Evolutionary conservation across 352 stramenopile species (phyloP).

Genomic region (Globisporangium spinosum): DNA sequence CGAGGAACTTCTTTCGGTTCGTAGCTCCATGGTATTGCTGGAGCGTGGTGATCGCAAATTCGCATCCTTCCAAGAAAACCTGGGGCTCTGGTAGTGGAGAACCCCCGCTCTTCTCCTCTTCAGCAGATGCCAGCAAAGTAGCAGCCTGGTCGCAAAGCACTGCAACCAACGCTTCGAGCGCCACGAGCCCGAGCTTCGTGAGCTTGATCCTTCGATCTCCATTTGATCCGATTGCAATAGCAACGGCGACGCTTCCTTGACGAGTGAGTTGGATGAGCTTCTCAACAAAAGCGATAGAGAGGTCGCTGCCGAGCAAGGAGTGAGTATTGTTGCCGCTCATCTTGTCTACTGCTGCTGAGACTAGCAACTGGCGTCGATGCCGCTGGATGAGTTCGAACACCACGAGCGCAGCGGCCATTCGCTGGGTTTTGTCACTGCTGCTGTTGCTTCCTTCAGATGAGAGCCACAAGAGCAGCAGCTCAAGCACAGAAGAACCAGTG

Average conservation of each 20-base stretch:
- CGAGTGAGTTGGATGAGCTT: conserved; percentile 8
- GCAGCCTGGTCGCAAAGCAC: conserved; percentile 32
- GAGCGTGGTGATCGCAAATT: conserved; percentile 17
- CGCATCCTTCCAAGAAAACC: neutral
- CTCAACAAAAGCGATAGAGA: conserved; percentile 2
- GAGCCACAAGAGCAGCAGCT: conserved; percentile 37
- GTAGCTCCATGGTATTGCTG: conserved; percentile 11
- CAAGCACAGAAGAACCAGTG: conserved; percentile 20
- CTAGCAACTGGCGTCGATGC: conserved; percentile 7
- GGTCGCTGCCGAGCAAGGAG: neutral
- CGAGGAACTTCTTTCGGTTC: conserved; percentile 7
- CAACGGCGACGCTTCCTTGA: conserved; percentile 2
- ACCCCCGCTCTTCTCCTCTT: neutral
- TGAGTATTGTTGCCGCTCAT: neutral
- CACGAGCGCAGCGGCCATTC: conserved; percentile 51
- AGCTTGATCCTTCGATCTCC: conserved; percentile 24
- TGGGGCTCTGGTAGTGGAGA: neutral
- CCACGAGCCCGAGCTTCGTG: conserved; percentile 48
- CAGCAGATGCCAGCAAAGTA: neutral
- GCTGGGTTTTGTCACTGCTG: conserved; percentile 35
- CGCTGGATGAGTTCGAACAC: conserved; percentile 59
- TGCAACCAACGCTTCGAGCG: conserved; percentile 49
- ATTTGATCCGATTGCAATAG: neutral
- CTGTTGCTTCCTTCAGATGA: conserved; percentile 2
- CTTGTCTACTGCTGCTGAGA: neutral